Evolutionary conservation across 768 basidiomycete species (phyloP), one percentile per base, ranked within the genome.

Genomic region (Coprinopsis cinerea): DNA sequence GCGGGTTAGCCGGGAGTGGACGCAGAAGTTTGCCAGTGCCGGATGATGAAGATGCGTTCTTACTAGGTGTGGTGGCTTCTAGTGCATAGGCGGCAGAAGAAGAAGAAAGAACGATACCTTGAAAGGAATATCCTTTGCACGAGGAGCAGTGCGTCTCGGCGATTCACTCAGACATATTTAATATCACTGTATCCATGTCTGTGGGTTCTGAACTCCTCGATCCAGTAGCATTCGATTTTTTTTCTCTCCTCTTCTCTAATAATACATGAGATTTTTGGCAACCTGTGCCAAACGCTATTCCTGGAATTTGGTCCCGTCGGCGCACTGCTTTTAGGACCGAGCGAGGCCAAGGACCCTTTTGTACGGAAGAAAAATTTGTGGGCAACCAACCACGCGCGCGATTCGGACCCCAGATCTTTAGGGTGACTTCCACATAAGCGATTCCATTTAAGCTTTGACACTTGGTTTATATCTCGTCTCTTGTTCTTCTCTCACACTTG

Each of bases 1-100:
- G 69, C 74, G 84, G 28, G 92, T 96, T 53, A 92, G 91, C 65
- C 80, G 80, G 64, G 92, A 96, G 71, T 99, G 96, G 96, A 98
- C 96, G 58, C 79, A 84, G 71, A 80, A 82, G 64, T 97, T 87
- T 62, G 95, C 95, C n/a, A 53, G 53, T 39, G 62, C 49, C 48
- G 18, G 37, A 26, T 15, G 27, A 22, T n/a, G n/a, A n/a, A n/a
- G n/a, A n/a, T n/a, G n/a, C n/a, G n/a, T 47, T 9, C 7, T n/a
- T 14, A 23, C 17, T 47, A 20, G 10, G 10, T 14, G 14, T 43
- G 20, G 25, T 44, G 43, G 43, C n/a, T 4, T 44, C 43, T 44
- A 28, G 43, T 28, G 43, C 43, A 28, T 2, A 15, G 22, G 15
- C 25, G 41, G 7, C 3, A n/a, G 43, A n/a, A n/a, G n/a, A n/a